phyloP scores from a whole-genome alignment of 2,329 filamentous ascomycete species.

The Fusarium concolor region DNA sequence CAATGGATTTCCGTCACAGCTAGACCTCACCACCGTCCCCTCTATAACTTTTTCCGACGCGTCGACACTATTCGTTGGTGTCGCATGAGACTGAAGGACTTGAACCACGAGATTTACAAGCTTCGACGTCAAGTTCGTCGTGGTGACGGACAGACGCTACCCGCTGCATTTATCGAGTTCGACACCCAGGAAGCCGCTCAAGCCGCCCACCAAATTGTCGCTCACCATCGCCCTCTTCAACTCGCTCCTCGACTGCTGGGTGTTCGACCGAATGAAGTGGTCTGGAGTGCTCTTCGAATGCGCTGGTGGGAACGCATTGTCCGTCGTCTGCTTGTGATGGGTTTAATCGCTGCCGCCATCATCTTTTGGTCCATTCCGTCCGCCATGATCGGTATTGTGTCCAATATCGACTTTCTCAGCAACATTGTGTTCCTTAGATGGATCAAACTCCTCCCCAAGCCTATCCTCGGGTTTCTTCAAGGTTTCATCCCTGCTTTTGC shows the following conservation, averaged over 20 bases:
- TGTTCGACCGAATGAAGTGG: slow-evolving; percentile 81
- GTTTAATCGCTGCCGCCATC: slow-evolving; percentile 81
- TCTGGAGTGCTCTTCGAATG: slow-evolving; percentile 88
- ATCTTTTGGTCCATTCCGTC: slow-evolving; percentile 87
- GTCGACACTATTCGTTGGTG: slow-evolving; percentile 96
- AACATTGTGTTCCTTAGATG: slow-evolving; percentile 77
- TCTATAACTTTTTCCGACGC: slow-evolving; percentile 82
- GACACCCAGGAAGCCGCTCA: slow-evolving; percentile 85
- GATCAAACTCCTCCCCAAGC: slow-evolving; percentile 74
- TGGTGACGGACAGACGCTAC: slow-evolving; percentile 74
- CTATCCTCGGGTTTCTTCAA: slow-evolving; percentile 84
- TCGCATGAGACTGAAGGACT: slow-evolving; percentile 63
- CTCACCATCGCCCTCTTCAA: slow-evolving; percentile 87
- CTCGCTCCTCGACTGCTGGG: slow-evolving; percentile 90
- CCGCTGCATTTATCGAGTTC: slow-evolving; percentile 93
- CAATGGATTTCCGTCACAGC: slow-evolving; percentile 80
- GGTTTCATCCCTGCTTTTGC: slow-evolving; percentile 85
- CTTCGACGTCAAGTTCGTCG: slow-evolving; percentile 80
- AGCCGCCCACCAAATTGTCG: slow-evolving; percentile 84
- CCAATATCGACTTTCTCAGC: slow-evolving; percentile 80
- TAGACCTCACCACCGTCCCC: slow-evolving; percentile 76
- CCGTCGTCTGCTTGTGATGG: slow-evolving; percentile 74
- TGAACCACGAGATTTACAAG: slow-evolving; percentile 63
- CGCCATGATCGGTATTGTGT: slow-evolving; percentile 84
- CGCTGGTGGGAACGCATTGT: slow-evolving; percentile 88